phyloP scores from a whole-genome alignment of 108 stramenopile species.

The Aureococcus anophagefferens region DNA sequence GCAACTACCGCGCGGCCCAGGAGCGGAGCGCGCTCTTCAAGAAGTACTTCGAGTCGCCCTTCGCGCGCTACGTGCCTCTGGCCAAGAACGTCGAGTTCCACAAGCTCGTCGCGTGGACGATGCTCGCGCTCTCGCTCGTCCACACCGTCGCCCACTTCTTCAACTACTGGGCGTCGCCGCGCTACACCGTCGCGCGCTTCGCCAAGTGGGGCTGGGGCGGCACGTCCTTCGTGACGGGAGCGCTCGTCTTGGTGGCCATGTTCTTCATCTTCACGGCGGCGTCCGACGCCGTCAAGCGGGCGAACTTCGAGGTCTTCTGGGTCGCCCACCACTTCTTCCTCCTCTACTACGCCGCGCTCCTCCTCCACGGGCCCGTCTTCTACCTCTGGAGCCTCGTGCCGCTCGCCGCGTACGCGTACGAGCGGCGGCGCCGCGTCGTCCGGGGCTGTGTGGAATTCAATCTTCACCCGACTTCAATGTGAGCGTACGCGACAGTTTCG shows the following conservation, averaged over 20 bases:
- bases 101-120: slow-evolving; percentile 27
- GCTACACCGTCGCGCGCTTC: slow-evolving; percentile 16
- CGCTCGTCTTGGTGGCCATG: slow-evolving; percentile 22
- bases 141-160: slow-evolving; percentile 28
- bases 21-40: background rate
- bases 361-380: slow-evolving; percentile 33
- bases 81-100: slow-evolving; percentile 37
- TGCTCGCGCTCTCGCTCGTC: slow-evolving; percentile 14
- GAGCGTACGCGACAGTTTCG: no score
- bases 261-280: slow-evolving; percentile 31
- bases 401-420: slow-evolving; percentile 16
- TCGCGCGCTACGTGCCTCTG: slow-evolving; percentile 26
- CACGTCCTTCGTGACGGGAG: slow-evolving; percentile 25
- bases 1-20: background rate
- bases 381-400: slow-evolving; percentile 21
- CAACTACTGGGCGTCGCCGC: slow-evolving; percentile 9
- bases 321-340: slow-evolving; percentile 27
- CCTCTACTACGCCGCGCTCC: slow-evolving; percentile 19
- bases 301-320: slow-evolving; percentile 36
- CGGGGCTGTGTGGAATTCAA: no score
- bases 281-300: slow-evolving; percentile 8
- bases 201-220: slow-evolving; percentile 13
- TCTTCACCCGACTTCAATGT: no score
- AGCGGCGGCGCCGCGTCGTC: slow-evolving; percentile 15
- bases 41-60: slow-evolving; percentile 12